These are phyloP conservation scores for Quillaja saponaria DNA, from an alignment of 306 rosid species.

Conservation along the genomic window DNA sequence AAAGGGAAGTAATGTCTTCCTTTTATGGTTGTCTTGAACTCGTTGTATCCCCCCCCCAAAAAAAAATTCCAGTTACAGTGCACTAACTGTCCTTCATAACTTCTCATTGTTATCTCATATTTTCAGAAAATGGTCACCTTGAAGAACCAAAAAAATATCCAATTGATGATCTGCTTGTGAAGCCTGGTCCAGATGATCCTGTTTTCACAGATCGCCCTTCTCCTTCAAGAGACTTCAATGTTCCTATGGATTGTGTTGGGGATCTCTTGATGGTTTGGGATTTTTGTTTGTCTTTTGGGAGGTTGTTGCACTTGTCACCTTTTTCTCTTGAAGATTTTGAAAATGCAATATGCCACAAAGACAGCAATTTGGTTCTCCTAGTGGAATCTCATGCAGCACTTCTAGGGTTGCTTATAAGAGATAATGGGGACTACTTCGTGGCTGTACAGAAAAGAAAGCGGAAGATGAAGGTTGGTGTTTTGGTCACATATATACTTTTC, in stretches of 20 bases:
- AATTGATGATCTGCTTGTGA: slow-evolving; percentile 85
- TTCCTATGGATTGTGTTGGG: slow-evolving; percentile 75
- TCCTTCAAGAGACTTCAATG: slow-evolving; percentile 67
- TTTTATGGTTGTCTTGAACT: background rate
- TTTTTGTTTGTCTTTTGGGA: slow-evolving; percentile 71
- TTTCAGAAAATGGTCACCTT: slow-evolving; percentile 48
- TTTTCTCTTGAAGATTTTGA: slow-evolving; percentile 88
- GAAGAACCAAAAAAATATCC: slow-evolving; percentile 75
- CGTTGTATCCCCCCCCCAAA: too few relatives aligned
- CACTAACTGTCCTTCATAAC: background rate
- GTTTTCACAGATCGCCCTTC: slow-evolving; percentile 68
- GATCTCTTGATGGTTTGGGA: slow-evolving; percentile 95
- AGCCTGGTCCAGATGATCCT: slow-evolving; percentile 78
- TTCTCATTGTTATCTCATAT: slow-evolving; percentile 24
- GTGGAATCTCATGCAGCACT: slow-evolving; percentile 88
- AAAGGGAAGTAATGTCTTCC: slow-evolving; percentile 5
- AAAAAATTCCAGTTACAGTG: too few relatives aligned
- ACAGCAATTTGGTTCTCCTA: slow-evolving; percentile 67
- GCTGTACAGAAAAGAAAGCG: slow-evolving; percentile 56
- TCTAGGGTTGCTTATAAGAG: slow-evolving; percentile 73
- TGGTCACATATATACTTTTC: slow-evolving; percentile 18
- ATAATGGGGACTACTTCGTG: slow-evolving; percentile 46
- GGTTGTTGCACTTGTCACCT: slow-evolving; percentile 68
- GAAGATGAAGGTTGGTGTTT: slow-evolving; percentile 58
- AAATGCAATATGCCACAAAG: slow-evolving; percentile 79